These are phyloP conservation scores for Oenanthe sinensis DNA, from an alignment of 129 eudicot species.

Conservation along the genomic window DNA sequence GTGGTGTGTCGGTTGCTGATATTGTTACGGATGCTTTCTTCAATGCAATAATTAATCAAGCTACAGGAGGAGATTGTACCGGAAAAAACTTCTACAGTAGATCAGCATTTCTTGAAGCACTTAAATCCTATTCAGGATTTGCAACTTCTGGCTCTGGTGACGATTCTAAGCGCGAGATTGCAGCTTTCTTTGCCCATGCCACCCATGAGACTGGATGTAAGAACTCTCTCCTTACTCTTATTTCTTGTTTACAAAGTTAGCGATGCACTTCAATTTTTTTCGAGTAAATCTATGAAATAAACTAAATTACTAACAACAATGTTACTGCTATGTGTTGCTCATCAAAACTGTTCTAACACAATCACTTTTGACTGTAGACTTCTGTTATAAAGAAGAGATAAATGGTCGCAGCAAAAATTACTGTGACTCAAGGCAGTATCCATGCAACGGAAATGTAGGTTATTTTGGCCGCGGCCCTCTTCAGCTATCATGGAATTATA, in stretches of 20 bases:
- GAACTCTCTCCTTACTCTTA: neutral
- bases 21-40: constrained; percentile 36
- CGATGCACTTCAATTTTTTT: no score
- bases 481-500: constrained; percentile 20
- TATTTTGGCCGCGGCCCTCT: constrained; percentile 25
- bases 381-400: constrained; percentile 13
- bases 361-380: neutral
- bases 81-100: constrained; percentile 10
- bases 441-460: constrained; percentile 12
- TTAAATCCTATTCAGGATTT: constrained; percentile 14
- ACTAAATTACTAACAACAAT: no score
- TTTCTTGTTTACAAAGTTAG: no score
- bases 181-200: constrained; percentile 43
- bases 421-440: constrained; percentile 7
- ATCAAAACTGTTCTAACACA: neutral
- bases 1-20: constrained; percentile 16
- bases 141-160: constrained; percentile 32
- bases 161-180: constrained; percentile 38
- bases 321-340: no score
- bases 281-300: no score
- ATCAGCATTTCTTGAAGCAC: constrained; percentile 22
- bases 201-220: constrained; percentile 48
- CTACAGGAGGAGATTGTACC: neutral
- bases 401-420: constrained; percentile 7
- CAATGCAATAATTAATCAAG: constrained; percentile 24